Base-by-base conservation (phyloP, 768 basidiomycete genomes). In the Tricholoma saponaceum region DNA sequence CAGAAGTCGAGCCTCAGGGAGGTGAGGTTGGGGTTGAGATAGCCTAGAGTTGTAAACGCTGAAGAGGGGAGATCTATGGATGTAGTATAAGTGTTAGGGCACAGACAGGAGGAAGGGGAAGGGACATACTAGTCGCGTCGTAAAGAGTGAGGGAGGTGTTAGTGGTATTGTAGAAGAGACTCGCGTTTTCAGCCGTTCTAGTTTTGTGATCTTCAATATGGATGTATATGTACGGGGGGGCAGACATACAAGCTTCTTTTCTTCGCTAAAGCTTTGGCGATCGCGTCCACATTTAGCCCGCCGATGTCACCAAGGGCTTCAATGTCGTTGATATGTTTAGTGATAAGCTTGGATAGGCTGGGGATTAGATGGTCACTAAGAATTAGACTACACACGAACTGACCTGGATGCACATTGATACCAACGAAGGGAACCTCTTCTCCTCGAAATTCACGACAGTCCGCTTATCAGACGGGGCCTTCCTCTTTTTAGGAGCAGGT, bases 231-330 rank as follows among this genome's bases (percentile, higher is more conserved):
- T 52, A 43, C 50, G 16, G 35, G 58, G 33, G 51, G 59, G 33
- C 18, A 53, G n/a, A 83, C 91, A 66, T 68, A 94, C 94, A 96
- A 74, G 58, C 85, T 81, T 37, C 95, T 77, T 65, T 87, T 91
- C 65, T 88, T 90, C 8, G 89, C 86, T 20, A 97, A 75, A 3
- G 91, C 86, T 68, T 87, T 91, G 13, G 89, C 82, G 49, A 98
- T 89, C 41, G 86, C 84, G 58, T 95, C 86, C 76, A 93, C 77
- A 67, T 95, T 98, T 70, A 92, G 70, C 1, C 82, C 64, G 0
- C 95, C 94, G 52, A 98, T 90, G 65, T 96, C 89, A 0, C 96
- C 96, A 14, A 95, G 73, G 0, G 88, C 86, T 60, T 93, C 92
- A 5, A 98, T 87, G 62, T 96, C 91, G 56, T 94, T 82, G 56